Evolutionary conservation across 768 basidiomycete species (phyloP).

Genomic region (Lactifluus pinguis): DNA sequence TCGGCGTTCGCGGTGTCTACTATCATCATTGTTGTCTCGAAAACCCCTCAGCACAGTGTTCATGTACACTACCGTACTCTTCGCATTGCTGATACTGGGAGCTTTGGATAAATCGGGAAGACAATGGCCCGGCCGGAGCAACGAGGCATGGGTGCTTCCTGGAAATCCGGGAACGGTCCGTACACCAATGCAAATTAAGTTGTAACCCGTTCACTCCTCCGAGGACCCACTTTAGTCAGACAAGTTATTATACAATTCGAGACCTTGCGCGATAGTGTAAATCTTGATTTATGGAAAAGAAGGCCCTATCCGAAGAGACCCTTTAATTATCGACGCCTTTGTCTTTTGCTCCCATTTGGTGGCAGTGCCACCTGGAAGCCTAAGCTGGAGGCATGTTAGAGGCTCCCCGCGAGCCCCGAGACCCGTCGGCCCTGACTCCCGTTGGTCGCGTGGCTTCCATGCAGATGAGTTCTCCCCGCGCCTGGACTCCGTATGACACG

Average conservation of each 20-base stretch:
- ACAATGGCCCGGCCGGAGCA: conserved; percentile 10
- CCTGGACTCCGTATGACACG: not conserved
- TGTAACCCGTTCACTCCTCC: not conserved
- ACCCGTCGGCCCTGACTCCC: too few species aligned
- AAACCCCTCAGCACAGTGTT: not conserved
- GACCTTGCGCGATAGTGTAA: not conserved
- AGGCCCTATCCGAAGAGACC: not conserved
- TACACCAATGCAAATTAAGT: not conserved
- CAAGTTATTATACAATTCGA: not conserved
- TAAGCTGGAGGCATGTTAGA: too few species aligned
- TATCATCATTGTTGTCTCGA: not conserved
- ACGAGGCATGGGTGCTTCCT: not conserved
- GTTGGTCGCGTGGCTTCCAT: not conserved
- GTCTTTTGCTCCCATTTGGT: not conserved
- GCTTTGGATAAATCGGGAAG: not conserved
- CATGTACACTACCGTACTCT: not conserved
- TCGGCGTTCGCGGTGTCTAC: not conserved
- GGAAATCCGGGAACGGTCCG: not conserved
- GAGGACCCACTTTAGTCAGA: not conserved
- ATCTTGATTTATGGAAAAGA: not conserved
- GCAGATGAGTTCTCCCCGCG: not conserved
- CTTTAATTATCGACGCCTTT: not conserved
- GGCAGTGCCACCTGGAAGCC: not conserved
- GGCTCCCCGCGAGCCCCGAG: too few species aligned
- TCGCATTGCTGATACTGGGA: not conserved